phyloP scores from a whole-genome alignment of 106 monocot genomes.

The Acorus gramineus region DNA sequence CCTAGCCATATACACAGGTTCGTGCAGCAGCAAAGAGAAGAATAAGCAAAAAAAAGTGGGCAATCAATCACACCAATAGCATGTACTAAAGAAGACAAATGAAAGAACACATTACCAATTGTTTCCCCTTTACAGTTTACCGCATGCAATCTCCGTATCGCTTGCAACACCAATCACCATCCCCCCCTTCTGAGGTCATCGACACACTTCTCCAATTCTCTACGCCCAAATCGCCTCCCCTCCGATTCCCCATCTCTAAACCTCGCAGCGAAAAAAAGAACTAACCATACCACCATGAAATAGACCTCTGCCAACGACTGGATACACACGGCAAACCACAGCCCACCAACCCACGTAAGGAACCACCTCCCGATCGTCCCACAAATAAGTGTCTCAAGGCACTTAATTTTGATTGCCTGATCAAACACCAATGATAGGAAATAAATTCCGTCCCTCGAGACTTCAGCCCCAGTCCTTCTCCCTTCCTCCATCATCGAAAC shows the following conservation, averaged over 20 bases:
- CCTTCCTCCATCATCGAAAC: constrained; percentile 34
- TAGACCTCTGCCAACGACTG: constrained; percentile 53
- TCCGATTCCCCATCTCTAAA: constrained; percentile 32
- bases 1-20: no score
- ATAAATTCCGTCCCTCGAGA: constrained; percentile 42
- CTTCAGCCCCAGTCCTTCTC: constrained; percentile 31
- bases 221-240: constrained; percentile 37
- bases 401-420: constrained; percentile 34
- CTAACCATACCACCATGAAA: constrained; percentile 74
- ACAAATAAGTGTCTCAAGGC: constrained; percentile 39
- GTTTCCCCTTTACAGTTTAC: no score
- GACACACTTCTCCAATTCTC: constrained; percentile 48
- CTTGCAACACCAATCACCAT: background rate
- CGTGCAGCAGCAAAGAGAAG: no score
- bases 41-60: no score
- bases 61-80: no score
- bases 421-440: constrained; percentile 25
- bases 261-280: constrained; percentile 42
- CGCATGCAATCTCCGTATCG: background rate
- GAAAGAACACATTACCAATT: no score
- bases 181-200: constrained; percentile 20
- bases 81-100: no score
- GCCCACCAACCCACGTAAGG: constrained; percentile 28
- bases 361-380: constrained; percentile 34
- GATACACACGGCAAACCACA: constrained; percentile 19